Evolutionary conservation across 176 grass and related monocot genomes (phyloP), one percentile per base, ranked within the genome.

Genomic region (Carex littledalei): DNA sequence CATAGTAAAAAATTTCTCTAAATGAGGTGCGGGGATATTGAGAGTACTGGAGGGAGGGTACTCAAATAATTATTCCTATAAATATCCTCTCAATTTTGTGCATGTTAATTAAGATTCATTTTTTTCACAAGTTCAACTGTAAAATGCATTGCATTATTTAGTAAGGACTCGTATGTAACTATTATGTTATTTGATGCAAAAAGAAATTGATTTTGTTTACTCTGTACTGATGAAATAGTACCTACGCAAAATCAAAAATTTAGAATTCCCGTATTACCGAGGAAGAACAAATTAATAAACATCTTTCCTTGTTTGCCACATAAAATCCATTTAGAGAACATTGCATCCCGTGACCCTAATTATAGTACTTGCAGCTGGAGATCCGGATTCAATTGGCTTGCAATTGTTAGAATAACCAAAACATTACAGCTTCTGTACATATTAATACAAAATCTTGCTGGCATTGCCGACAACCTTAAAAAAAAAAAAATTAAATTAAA

Each of bases 311-410:
- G 74, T 57, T 8, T 57, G 26, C 52, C 74, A 78, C 52, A 78
- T 56, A 34, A 14, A 16, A 78, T 78, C 24, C 53, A 18, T 12
- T 34, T 31, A 7, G 3, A 47, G 24, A 53, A 78, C 57, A 57
- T 57, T 32, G 50, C 22, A 56, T 34, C 74, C 74, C 74, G 74
- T 78, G 74, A 78, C 50, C 21, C 70, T 78, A 34, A 78, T 78
- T 54, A 57, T 15, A 18, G 73, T 29, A 78, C 4, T 11, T 11
- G 14, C 56, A 32, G 52, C 20, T 55, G 50, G 6, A 78, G 14
- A 56, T 56, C 22, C 22, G 74, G 22, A 17, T 31, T 41, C 34
- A 3, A 56, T 29, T 16, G 22, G 32, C 11, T 29, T 0, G 5
- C 74, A 35, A 57, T 32, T 31, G 22, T 14, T 14, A 78, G 22